phyloP scores from a whole-genome alignment of 768 basidiomycete genomes.

The Mycena metata region DNA sequence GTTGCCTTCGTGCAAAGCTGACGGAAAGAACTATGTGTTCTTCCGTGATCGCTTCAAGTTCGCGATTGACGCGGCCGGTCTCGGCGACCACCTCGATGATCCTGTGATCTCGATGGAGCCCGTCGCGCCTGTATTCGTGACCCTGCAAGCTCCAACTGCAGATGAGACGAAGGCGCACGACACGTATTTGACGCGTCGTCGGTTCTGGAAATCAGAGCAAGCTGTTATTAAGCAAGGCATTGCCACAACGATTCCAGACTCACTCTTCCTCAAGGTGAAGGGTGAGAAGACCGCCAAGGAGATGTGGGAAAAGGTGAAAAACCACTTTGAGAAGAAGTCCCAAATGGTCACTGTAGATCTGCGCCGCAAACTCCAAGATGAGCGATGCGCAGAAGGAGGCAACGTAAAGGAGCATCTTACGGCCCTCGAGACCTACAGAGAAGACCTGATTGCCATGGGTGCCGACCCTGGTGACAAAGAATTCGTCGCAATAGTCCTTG shows the following conservation, averaged over 20 bases:
- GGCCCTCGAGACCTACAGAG: no score
- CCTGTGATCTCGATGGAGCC: no score
- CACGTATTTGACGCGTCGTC: neutral
- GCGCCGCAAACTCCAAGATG: constrained; percentile 41
- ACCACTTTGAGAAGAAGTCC: constrained; percentile 46
- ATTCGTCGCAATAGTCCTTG: constrained; percentile 2
- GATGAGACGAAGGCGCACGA: constrained; percentile 7
- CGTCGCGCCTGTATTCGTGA: no score
- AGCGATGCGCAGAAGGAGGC: constrained; percentile 47
- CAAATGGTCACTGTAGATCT: constrained; percentile 49
- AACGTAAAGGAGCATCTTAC: constrained; percentile 50
- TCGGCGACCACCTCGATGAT: no score
- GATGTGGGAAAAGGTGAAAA: constrained; percentile 46
- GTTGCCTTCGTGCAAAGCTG: no score
- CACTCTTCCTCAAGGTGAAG: constrained; percentile 48
- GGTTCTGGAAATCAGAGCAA: neutral
- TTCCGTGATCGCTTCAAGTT: no score
- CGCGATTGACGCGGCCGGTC: no score
- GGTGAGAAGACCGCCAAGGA: constrained; percentile 35
- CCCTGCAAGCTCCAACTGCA: neutral
- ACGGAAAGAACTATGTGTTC: no score
- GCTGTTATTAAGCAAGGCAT: constrained; percentile 20
- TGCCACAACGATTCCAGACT: constrained; percentile 44
- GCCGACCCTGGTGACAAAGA: no score
- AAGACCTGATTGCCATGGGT: no score